These are phyloP conservation scores for Capniomyces stellatus DNA, from an alignment of 371 early-diverging fungal genomes.

Conservation along the genomic window DNA sequence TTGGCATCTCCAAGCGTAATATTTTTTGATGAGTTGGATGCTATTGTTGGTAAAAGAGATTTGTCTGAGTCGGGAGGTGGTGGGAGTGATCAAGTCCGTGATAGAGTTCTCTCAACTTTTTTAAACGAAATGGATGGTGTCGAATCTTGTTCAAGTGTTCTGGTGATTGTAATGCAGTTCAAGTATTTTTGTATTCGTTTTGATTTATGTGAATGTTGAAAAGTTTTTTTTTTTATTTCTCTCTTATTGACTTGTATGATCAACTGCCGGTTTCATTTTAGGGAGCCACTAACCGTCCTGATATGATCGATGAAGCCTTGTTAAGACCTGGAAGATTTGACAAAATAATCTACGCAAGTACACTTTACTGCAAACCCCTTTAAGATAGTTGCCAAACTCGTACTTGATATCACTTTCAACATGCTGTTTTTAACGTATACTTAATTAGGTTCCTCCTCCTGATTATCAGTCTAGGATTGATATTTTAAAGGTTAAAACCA, in stretches of 20 bases:
- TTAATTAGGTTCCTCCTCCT: constrained; percentile 74
- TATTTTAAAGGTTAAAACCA: constrained; percentile 75
- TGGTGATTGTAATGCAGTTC: no score
- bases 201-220: no score
- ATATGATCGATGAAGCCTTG: constrained; percentile 85
- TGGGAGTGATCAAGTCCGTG: constrained; percentile 68
- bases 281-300: constrained; percentile 94
- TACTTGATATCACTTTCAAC: no score
- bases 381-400: no score
- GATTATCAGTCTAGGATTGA: constrained; percentile 55
- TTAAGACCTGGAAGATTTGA: constrained; percentile 94
- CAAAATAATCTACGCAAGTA: constrained; percentile 59
- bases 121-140: constrained; percentile 97
- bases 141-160: no score
- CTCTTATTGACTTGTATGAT: background rate
- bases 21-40: constrained; percentile 97
- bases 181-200: no score
- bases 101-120: constrained; percentile 71
- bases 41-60: constrained; percentile 83
- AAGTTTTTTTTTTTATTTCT: no score
- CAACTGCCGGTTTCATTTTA: background rate
- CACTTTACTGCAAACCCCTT: no score
- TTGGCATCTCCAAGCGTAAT: constrained; percentile 78
- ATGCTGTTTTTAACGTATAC: no score
- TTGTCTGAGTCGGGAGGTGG: constrained; percentile 35